Evolutionary conservation across 805 yeast genomes (phyloP), one percentile per base, ranked within the genome.

Genomic region (Starmerella apicola): DNA sequence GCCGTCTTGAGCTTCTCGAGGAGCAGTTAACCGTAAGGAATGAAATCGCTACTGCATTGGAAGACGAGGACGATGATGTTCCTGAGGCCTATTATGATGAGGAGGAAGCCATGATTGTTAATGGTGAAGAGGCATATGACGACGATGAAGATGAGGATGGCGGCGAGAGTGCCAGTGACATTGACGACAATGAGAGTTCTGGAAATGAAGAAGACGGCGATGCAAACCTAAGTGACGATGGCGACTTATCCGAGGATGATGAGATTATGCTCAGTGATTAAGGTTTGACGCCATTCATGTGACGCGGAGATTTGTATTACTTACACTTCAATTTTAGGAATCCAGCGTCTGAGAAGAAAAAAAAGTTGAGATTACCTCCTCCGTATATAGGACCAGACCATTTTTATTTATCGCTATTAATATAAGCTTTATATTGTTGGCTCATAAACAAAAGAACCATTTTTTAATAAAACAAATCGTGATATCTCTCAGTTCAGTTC

Each of bases 1-100:
- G 98, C 34, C 73, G 91, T 48, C 64, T 88, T 34, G 81, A 78
- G 52, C 68, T 88, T 57, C 66, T 88, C 32, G 71, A 71, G 48
- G 71, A 84, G 3, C 97, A 88, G 61, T 68, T 83, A 9, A 69
- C 72, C 42, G 62, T 88, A 48, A 75, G 96, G 54, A 58, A 61
- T 28, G 76, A 71, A 32, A 61, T 70, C 29, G 34, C 36, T 21
- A 52, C 56, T 63, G 45, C 38, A 2, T 35, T 65, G 58, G 40
- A 50, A 63, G 42, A 53, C 58, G 49, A 45, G 22, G 46, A 43
- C 16, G 53, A 56, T 7, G 64, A 71, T 49, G 57, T 51, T 4
- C 60, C 62, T 12, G 64, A 60, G 43, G 58, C 55, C 36, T 57
- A 56, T 15, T 66, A 55, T 39, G 63, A 61, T 38, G 65, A 58